Conservation (phyloP, 495 filamentous ascomycete genomes). For the Platismatia glauca region DNA sequence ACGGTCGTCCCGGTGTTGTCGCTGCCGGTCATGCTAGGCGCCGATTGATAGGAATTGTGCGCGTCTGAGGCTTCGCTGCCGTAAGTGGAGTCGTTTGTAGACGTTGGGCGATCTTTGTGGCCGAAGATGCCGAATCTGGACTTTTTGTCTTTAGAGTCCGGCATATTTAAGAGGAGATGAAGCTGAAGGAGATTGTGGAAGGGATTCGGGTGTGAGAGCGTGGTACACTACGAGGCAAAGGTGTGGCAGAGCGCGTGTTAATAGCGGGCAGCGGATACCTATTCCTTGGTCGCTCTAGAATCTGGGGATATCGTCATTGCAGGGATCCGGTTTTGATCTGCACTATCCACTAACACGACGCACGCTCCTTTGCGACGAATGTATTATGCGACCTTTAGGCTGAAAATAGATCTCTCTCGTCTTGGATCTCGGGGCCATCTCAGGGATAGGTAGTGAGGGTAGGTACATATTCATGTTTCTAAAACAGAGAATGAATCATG, state of each 20-base stretch:
- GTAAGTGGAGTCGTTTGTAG: conserved; percentile 21
- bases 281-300: not conserved
- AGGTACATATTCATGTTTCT: no score
- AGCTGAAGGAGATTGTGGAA: not conserved
- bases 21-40: conserved; percentile 14
- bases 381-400: no score
- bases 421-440: no score
- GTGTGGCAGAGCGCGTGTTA: not conserved
- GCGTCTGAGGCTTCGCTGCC: conserved; percentile 16
- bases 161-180: not conserved
- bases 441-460: no score
- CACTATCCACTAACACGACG: no score
- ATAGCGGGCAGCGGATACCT: not conserved
- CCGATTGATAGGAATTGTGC: conserved; percentile 15
- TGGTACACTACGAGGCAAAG: not conserved
- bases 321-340: not conserved
- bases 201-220: not conserved
- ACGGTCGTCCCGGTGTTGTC: conserved; percentile 11
- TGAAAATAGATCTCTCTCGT: not conserved
- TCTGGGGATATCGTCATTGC: conserved; percentile 2
- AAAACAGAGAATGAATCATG: no score
- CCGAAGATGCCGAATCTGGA: conserved; percentile 13
- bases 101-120: conserved; percentile 19
- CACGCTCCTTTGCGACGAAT: no score
- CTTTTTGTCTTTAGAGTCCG: conserved; percentile 14